Conservation (phyloP, 768 basidiomycete genomes). For the Fomitopsis serialis region DNA sequence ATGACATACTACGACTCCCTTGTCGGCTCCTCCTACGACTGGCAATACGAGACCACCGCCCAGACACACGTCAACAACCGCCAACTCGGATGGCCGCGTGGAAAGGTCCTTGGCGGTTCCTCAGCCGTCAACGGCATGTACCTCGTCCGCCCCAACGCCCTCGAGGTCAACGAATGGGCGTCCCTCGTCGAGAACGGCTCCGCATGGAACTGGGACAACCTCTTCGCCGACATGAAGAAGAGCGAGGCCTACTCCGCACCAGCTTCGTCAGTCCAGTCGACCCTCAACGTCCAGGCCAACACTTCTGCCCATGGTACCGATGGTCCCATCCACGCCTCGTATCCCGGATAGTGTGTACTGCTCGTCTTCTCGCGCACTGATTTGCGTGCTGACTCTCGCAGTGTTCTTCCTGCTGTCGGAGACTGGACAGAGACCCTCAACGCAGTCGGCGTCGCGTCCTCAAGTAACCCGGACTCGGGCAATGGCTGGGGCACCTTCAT, state of each 20-base stretch:
- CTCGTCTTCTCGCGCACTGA: neutral
- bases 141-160: constrained; percentile 45
- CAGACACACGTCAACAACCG: constrained; percentile 42
- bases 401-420: constrained; percentile 44
- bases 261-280: constrained; percentile 27
- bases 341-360: constrained; percentile 45
- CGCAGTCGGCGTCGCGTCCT: constrained; percentile 36
- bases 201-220: constrained; percentile 42
- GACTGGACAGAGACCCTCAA: constrained; percentile 51
- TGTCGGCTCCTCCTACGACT: constrained; percentile 45
- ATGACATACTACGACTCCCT: constrained; percentile 49
- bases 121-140: constrained; percentile 70
- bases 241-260: constrained; percentile 57
- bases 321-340: constrained; percentile 45
- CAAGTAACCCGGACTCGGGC: constrained; percentile 41
- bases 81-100: constrained; percentile 50
- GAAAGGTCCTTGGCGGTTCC: constrained; percentile 65
- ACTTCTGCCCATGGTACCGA: constrained; percentile 41
- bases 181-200: constrained; percentile 33
- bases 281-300: constrained; percentile 42
- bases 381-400: constrained; percentile 22
- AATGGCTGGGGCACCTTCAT: constrained; percentile 47
- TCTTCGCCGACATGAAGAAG: constrained; percentile 42
- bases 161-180: constrained; percentile 45
- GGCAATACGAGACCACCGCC: constrained; percentile 44